These are phyloP conservation scores for Phytophthora kernoviae DNA, from an alignment of 352 stramenopile species.

Conservation along the genomic window DNA sequence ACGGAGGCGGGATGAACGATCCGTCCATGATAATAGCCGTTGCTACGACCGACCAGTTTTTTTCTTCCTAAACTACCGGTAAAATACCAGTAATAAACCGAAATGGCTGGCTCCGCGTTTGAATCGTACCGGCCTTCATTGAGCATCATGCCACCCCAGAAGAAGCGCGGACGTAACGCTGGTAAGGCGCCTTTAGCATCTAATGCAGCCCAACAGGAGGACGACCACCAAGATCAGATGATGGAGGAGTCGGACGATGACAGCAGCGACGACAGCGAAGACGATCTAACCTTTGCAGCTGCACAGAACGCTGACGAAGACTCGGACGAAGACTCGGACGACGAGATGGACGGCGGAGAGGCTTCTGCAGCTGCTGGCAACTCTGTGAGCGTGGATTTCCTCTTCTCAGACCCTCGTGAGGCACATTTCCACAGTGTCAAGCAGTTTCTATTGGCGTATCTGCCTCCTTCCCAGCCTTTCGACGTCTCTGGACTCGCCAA, in stretches of 20 bases:
- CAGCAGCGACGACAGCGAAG: conserved; percentile 51
- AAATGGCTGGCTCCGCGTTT: background rate
- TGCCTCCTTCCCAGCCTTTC: conserved; percentile 79
- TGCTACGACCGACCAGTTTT: too few relatives aligned
- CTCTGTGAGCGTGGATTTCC: conserved; percentile 80
- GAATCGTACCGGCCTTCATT: too few relatives aligned
- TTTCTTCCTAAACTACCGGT: too few relatives aligned
- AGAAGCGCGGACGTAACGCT: conserved; percentile 39
- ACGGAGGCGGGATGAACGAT: conserved; percentile 67
- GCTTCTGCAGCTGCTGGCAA: conserved; percentile 26
- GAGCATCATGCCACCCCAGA: conserved; percentile 29
- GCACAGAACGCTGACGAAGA: conserved; percentile 26
- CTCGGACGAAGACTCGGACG: conserved; percentile 56
- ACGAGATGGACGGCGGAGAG: conserved; percentile 64
- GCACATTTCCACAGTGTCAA: conserved; percentile 88
- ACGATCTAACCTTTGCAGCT: conserved; percentile 67
- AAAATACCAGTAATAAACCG: background rate
- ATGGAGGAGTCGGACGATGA: conserved; percentile 45
- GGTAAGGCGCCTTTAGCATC: conserved; percentile 21
- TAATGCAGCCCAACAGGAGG: conserved; percentile 15
- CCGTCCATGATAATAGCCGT: background rate
- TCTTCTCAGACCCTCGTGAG: conserved; percentile 84
- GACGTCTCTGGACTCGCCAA: conserved; percentile 83
- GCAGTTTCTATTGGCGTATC: conserved; percentile 78
- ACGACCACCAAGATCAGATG: conserved; percentile 55